Evolutionary conservation across 2,329 filamentous ascomycete genomes (phyloP), one percentile per base, ranked within the genome.

Genomic region (Sporothrix variecibatus): DNA sequence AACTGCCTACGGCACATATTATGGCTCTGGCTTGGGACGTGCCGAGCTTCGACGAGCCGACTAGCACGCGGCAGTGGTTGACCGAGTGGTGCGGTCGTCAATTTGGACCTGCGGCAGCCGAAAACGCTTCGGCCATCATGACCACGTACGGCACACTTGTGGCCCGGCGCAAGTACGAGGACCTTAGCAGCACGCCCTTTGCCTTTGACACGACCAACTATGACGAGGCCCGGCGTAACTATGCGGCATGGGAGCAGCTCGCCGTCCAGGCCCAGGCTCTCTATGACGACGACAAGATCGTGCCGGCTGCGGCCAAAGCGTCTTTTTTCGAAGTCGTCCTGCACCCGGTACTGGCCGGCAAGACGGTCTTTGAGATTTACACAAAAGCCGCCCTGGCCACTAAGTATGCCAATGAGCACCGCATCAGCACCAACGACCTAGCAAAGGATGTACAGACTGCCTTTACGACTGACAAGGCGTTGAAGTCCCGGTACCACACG

Each of bases 271-370:
- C 87, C 0, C 82, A 87, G 73, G 79, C 79, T 1, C 79, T 87
- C 1, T 84, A 87, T 73, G 68, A 71, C 68, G 81, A 85, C 72
- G 79, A 79, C 56, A 31, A 12, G 11, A 9, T 26, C 28, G 56
- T 89, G 15, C 78, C 84, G 0, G 76, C 78, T 0, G 82, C 81
- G 1, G 79, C 82, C 3, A 83, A 85, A 73, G 80, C 85, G 8
- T 81, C 87, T 1, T 89, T 88, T 80, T 90, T 89, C 80, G 84
- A 90, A 77, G 83, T 88, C 74, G 84, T 90, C 8, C 81, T 89
- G 31, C 87, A 91, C 76, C 87, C 88, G 2, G 85, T 87, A 23
- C 82, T 86, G 58, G 87, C 87, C 5, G 87, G 85, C 56, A 85
- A 85, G 38, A 86, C 85, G 49, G 85, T 87, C 73, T 83, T 87